Conservation (phyloP, 2,329 filamentous ascomycete species). For the Xylariaceae sp. region DNA sequence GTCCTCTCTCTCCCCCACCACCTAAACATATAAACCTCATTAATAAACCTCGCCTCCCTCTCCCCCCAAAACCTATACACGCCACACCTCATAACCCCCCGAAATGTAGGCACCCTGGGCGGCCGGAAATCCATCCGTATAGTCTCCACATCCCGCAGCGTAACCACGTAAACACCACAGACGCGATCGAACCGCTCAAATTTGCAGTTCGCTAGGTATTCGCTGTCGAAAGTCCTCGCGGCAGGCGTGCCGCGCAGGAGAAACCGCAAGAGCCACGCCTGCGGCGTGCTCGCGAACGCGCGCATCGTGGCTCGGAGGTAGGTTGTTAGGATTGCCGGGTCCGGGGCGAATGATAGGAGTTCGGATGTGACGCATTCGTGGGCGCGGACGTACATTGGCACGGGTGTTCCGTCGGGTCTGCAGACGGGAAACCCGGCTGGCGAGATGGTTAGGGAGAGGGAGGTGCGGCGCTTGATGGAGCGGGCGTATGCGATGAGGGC, state of each 20-base stretch:
- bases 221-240: constrained; percentile 10
- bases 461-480: too few relatives aligned
- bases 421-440: constrained; percentile 2
- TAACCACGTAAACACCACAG: constrained; percentile 27
- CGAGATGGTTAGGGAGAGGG: not conserved
- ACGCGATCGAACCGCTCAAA: constrained; percentile 24
- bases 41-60: constrained; percentile 35
- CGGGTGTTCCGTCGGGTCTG: not conserved
- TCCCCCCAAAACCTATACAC: constrained; percentile 32
- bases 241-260: constrained; percentile 9
- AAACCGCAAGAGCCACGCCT: constrained; percentile 22
- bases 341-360: constrained; percentile 8
- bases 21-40: constrained; percentile 37
- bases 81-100: constrained; percentile 21
- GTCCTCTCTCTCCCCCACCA: constrained; percentile 23
- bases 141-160: constrained; percentile 6
- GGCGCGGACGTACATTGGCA: constrained; percentile 16
- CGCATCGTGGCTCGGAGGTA: constrained; percentile 24
- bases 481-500: too few relatives aligned
- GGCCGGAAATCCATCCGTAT: constrained; percentile 22
- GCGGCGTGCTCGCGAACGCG: constrained; percentile 24
- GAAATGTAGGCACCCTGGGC: constrained; percentile 25
- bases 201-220: constrained; percentile 19
- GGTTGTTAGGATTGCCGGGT: constrained; percentile 12
- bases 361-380: constrained; percentile 22